Conservation (phyloP, 371 early-diverging fungal species). For the Sporodiniella umbellata region DNA sequence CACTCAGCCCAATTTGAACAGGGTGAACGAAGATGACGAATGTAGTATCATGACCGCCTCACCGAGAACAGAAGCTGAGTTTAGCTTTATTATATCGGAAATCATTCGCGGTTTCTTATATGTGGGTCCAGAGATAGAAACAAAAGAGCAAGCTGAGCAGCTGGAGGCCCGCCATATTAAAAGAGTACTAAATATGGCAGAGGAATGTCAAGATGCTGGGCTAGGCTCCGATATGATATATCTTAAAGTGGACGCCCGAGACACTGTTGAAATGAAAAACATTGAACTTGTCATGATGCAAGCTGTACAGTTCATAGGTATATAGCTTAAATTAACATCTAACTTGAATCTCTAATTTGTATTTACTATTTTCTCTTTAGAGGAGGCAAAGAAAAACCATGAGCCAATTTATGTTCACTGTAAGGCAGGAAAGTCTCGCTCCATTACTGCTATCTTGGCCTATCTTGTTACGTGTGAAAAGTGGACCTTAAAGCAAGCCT, state of each 20-base stretch:
- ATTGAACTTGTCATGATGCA: constrained; percentile 46
- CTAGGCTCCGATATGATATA: constrained; percentile 39
- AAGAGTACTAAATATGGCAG: constrained; percentile 62
- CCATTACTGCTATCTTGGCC: constrained; percentile 75
- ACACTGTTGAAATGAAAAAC: constrained; percentile 60
- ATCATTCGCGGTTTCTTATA: constrained; percentile 57
- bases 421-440: constrained; percentile 82
- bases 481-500: constrained; percentile 73
- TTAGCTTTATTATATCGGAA: constrained; percentile 51
- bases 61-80: constrained; percentile 19
- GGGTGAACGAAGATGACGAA: constrained; percentile 37
- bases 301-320: constrained; percentile 61
- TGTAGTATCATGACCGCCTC: not conserved
- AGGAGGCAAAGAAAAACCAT: constrained; percentile 37
- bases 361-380: too few relatives aligned
- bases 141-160: constrained; percentile 33
- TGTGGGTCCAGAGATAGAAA: constrained; percentile 59
- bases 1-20: constrained; percentile 13
- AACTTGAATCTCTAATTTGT: too few relatives aligned
- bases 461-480: constrained; percentile 64
- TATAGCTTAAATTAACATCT: too few relatives aligned
- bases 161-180: constrained; percentile 40
- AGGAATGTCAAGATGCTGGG: constrained; percentile 61
- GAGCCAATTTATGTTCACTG: constrained; percentile 82
- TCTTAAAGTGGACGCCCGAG: constrained; percentile 55